Evolutionary conservation across 2,329 filamentous ascomycete genomes (phyloP).

Genomic region (Exutisphaerella laricina): DNA sequence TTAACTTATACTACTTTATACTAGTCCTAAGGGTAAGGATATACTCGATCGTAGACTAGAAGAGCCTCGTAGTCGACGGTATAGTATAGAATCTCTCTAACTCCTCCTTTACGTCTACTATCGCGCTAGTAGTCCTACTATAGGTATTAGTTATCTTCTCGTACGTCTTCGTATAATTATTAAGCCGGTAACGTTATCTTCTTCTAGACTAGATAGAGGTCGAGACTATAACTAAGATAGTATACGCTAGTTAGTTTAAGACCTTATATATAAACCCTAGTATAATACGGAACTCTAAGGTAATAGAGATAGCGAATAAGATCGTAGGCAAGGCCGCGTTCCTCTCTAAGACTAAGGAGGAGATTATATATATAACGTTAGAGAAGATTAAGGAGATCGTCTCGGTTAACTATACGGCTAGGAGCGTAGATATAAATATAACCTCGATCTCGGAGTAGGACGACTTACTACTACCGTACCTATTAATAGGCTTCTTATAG

Average conservation of each 20-base stretch:
- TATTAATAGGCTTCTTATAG: neutral
- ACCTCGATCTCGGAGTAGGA: neutral
- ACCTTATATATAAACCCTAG: neutral
- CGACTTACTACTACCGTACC: neutral
- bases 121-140: too few species aligned
- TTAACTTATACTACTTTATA: neutral
- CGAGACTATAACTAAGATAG: too few species aligned
- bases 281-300: neutral
- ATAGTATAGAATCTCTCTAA: neutral
- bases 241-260: too few species aligned
- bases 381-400: neutral
- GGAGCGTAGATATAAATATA: neutral
- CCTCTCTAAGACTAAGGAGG: neutral
- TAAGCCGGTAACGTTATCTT: too few species aligned
- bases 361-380: neutral
- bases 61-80: neutral
- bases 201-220: too few species aligned
- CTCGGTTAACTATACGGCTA: neutral
- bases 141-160: too few species aligned
- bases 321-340: neutral
- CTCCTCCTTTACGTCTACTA: too few species aligned
- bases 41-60: neutral
- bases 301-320: neutral
- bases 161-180: too few species aligned
- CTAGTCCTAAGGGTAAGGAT: neutral